Base-by-base conservation (phyloP, 2,329 filamentous ascomycete species). In the Aaosphaeria pasadenensis region DNA sequence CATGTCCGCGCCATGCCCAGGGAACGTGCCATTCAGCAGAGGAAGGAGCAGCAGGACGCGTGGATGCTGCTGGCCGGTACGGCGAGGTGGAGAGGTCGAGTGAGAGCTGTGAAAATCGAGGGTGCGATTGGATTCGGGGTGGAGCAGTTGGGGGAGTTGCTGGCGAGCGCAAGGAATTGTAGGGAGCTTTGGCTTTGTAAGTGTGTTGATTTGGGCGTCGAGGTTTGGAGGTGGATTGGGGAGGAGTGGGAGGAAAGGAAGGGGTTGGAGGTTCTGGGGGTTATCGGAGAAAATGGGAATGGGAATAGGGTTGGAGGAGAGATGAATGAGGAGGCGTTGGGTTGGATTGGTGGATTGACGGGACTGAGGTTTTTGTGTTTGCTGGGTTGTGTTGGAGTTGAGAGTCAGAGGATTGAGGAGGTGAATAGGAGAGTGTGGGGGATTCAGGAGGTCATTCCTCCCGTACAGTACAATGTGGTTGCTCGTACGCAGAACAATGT, bases 341-440 rank as follows among this genome's bases (percentile, higher is more conserved):
- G 55, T 39, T 32, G 42, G 9, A 56, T 65, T 43, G 53, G 49
- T 11, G 48, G 28, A 30, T 36, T 65, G 44, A 36, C 30, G 1
- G 42, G 41, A 4, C 45, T 69, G 36, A 44, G 69, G 66, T 52
- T 54, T 31, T 51, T 70, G 6, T 46, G 56, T 29, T 35, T 70
- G 32, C 55, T 60, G n/a, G 60, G 57, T 2, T 69, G 62, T 39
- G 47, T 54, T 49, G 59, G 57, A 2, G 11, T 60, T n/a, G 51
- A 57, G 24, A 52, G 53, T 43, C 55, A 58, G 5, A 42, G 39
- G 1, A 43, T 65, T 6, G 56, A 63, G 38, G 45, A 47, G 30
- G 49, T 53, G 41, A 67, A 69, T 38, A 38, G 43, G 11, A 48
- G 59, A 1, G 40, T 48, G n/a, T 68, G 65, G 62, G 51, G 49